Percentiles rank a stretch among this genome's conserved stretches.
phyloP scores from a whole-genome alignment of 192 early-diverging fungal species.

The Entomortierella parvispora region DNA sequence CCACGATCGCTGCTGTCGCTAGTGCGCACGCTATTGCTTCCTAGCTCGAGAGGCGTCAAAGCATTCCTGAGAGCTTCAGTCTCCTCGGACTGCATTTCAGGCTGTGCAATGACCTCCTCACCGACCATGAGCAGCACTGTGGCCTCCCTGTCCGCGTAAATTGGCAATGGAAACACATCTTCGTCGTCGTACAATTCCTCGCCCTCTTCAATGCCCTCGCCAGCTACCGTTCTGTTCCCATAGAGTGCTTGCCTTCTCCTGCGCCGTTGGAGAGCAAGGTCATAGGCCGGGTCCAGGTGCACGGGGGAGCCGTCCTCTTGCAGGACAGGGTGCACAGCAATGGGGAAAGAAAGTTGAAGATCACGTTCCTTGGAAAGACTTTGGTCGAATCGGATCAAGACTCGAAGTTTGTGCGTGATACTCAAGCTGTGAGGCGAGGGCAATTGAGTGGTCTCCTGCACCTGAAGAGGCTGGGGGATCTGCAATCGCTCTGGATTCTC shows the following conservation, averaged over 20 bases:
- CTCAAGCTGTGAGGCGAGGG: slow-evolving; percentile 5
- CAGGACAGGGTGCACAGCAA: slow-evolving; percentile 19
- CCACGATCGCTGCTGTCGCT: background rate
- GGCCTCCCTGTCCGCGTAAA: slow-evolving; percentile 31
- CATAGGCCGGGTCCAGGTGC: slow-evolving; percentile 8
- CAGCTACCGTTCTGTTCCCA: slow-evolving; percentile 8
- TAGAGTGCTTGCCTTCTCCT: background rate
- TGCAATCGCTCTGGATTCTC: slow-evolving; percentile 13
- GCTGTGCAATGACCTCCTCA: slow-evolving; percentile 11
- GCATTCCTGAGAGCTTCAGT: background rate
- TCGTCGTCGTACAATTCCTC: slow-evolving; percentile 14
- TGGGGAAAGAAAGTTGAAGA: slow-evolving; percentile 40
- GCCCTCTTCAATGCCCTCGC: background rate
- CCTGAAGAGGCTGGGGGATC: slow-evolving; percentile 28
- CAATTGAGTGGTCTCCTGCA: slow-evolving; percentile 4
- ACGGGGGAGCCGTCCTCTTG: slow-evolving; percentile 13
- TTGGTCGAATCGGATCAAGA: slow-evolving; percentile 29
- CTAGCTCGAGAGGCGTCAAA: too few species aligned
- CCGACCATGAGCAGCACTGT: slow-evolving; percentile 35
- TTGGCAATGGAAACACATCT: slow-evolving; percentile 15
- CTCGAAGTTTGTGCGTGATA: slow-evolving; percentile 28
- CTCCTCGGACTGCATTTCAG: too few species aligned
- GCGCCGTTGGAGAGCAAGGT: background rate
- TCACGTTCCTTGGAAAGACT: slow-evolving; percentile 12
- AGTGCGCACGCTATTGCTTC: background rate